Evolutionary conservation across 306 rosid species (phyloP), one percentile per base, ranked within the genome.

Genomic region (Fragaria iinumae): DNA sequence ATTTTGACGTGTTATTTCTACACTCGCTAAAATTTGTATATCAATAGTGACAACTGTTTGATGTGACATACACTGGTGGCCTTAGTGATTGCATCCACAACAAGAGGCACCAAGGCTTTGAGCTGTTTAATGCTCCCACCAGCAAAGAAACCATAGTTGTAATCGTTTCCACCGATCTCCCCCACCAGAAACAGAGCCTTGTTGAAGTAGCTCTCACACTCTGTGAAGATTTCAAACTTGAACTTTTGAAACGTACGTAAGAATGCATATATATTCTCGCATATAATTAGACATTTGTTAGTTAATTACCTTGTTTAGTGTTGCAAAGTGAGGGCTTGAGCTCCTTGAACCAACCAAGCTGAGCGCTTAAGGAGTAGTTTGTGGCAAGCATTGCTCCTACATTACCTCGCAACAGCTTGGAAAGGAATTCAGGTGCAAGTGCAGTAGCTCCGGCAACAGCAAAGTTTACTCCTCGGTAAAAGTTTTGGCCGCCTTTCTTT

Each of bases 361-460:
- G 97, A 76, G 83, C 79, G 64, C 76, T 86, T 74, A 91, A 72
- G 25, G 91, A 85, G 32, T 77, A 57, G 27, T 89, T 87, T 20
- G 97, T 84, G 90, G 87, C 86, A 43, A 88, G 50, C 73, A 70
- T 27, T 1, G 77, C 43, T 44, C 71, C 88, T 3, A 86, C 41
- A 48, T 81, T 76, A 47, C 44, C 71, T 71, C 62, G 27, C 3
- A 44, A 44, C 14, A 44, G 48, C 48, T 44, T 44, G 20, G 11
- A 20, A 84, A 91, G 87, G 83, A 91, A 84, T 38, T 83, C 81
- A 41, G 83, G 65, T 38, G 86, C 91, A 45, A 91, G 86, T 36
- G 91, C 94, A 93, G 92, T 88, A 62, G 94, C 91, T 82, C 97
- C 94, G 17, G 92, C 90, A n/a, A 91, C 94, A 0, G 94, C 97